Evolutionary conservation across 306 rosid genomes (phyloP), one percentile per base, ranked within the genome.

Genomic region (Rosa persica): DNA sequence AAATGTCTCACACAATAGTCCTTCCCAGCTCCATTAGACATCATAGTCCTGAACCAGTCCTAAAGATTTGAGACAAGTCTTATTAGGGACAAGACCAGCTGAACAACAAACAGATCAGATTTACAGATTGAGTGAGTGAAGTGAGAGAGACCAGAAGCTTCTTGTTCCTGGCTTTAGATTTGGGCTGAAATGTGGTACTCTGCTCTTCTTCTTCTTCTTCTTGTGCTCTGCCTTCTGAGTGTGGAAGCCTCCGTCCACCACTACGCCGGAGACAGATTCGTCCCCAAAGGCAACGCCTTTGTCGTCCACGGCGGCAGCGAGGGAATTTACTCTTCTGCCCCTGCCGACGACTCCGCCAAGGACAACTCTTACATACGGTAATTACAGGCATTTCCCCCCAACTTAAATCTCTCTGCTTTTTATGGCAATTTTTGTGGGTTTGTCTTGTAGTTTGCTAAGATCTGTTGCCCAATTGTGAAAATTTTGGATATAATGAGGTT

Each of bases 281-380:
- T 76, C 2, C 64, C 78, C 74, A 96, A 88, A 85, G 99, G 99
- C 25, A 93, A 90, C 81, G 96, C 99, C 82, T 96, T 87, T 75
- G 98, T 91, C 3, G 89, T 96, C 30, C 97, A 96, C 60, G 99
- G 96, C 5, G 99, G 99, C 19, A 96, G 99, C 72, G 99, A 96
- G 83, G 99, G 99, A 71, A 91, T 96, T 85, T 92, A 91, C 96
- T 88, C 91, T 30, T 90, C 97, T 52, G 4, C 68, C 77, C 78
- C 85, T 34, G 79, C 80, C 3, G 81, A 83, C 74, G 20, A 66
- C 47, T 81, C 94, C 68, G 76, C 86, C 30, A 82, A 76, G 64
- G 91, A 87, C 20, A 89, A 86, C 79, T 87, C 99, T 69, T 93
- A 71, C 86, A 87, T 96, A 23, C 86, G 97, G 99, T 93, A 58